Evolutionary conservation across 2,329 filamentous ascomycete species (phyloP), one percentile per base, ranked within the genome.

Genomic region (Colletotrichum trifolii): DNA sequence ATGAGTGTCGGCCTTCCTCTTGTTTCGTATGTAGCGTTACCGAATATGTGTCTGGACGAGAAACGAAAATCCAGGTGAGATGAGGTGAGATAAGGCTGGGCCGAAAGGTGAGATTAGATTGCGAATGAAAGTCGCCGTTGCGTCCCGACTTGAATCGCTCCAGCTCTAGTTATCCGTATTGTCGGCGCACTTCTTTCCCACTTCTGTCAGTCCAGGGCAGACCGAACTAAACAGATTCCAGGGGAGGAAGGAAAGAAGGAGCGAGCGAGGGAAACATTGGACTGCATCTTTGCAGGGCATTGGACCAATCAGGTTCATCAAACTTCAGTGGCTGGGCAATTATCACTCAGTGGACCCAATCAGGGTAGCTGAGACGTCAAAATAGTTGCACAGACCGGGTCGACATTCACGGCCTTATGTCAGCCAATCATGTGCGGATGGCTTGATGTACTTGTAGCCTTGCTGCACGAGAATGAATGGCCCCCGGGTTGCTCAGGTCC

Each of bases 361-460:
- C 45, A 3, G 43, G 33, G 47, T 39, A 55, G 60, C 54, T 66
- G 64, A 66, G 64, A 66, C 64, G 64, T 66, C 64, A 55, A 66
- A 66, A 64, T 48, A 54, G 53, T 63, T 34, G 53, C 63, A 63
- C 63, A 62, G 63, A 66, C 63, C 63, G 62, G 47, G 35, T 47
- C 33, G 33, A 10, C 11, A 25, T 25, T 25, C 25, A 5, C 25
- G 25, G 25, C 9, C 48, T 5, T 40, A 13, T 7, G n/a, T 53
- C 40, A 34, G 47, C 63, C 63, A 63, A 63, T 66, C 12, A 53
- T 8, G 33, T 57, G 35, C 15, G 38, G 40, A 11, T 39, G 13
- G 12, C 6, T 8, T 5, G 13, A n/a, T 43, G 42, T n/a, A n/a
- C n/a, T n/a, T n/a, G n/a, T 4, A 38, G 48, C 60, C 25, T 35